A percentile compares a stretch with the other conserved stretches of the same genome.
These are phyloP conservation scores for Skeletonema marinoi DNA, from an alignment of 108 stramenopile species.

Conservation along the genomic window DNA sequence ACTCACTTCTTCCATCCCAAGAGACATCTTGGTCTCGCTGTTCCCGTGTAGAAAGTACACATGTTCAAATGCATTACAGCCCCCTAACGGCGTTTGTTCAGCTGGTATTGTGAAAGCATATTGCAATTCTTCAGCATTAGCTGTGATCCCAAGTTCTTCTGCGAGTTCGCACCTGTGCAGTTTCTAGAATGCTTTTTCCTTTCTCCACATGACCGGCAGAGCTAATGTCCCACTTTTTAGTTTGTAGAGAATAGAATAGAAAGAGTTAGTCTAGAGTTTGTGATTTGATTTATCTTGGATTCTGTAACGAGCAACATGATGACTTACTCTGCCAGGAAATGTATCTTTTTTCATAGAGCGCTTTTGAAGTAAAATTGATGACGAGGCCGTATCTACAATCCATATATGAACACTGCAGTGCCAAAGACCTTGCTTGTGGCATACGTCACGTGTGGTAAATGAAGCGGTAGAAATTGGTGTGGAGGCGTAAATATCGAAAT, in stretches of 20 bases:
- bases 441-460: conserved; percentile 3
- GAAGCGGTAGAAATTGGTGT: conserved; percentile 26
- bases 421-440: conserved; percentile 38
- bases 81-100: conserved; percentile 30
- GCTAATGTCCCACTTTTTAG: conserved; percentile 44
- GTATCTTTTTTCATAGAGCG: conserved; percentile 48
- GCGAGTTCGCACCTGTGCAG: conserved; percentile 29
- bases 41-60: conserved; percentile 41
- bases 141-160: conserved; percentile 40
- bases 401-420: conserved; percentile 50
- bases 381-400: conserved; percentile 22
- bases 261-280: not conserved
- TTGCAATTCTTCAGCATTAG: conserved; percentile 4
- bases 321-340: conserved; percentile 30
- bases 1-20: conserved; percentile 43
- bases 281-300: not conserved
- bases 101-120: conserved; percentile 47
- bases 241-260: not conserved
- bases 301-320: not conserved
- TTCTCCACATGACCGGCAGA: conserved; percentile 49
- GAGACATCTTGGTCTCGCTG: conserved; percentile 5
- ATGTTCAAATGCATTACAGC: conserved; percentile 57
- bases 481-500: conserved; percentile 41
- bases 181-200: conserved; percentile 4
- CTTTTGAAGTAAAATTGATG: conserved; percentile 35